phyloP scores from a whole-genome alignment of 2,329 filamentous ascomycete genomes.

The Monilinia laxa region DNA sequence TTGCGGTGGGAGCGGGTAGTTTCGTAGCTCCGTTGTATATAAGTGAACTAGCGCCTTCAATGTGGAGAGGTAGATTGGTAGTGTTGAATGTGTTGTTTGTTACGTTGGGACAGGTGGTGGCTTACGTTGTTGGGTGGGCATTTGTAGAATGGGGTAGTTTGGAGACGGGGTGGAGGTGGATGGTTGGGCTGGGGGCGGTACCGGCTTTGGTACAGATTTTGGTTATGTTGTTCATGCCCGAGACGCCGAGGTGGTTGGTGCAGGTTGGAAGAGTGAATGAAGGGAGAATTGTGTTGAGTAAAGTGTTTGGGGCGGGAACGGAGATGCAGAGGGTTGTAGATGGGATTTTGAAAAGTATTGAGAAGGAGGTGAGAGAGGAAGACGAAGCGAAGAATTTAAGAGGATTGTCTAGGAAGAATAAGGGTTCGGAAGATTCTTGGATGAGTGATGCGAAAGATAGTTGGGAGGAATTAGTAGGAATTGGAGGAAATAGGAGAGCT shows the following conservation, averaged over 20 bases:
- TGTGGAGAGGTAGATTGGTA: conserved; percentile 74
- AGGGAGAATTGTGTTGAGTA: conserved; percentile 64
- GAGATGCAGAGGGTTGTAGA: conserved; percentile 52
- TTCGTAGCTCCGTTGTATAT: conserved; percentile 88
- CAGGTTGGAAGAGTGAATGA: conserved; percentile 60
- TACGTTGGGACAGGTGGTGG: conserved; percentile 83
- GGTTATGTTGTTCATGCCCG: conserved; percentile 72
- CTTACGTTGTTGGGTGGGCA: conserved; percentile 79
- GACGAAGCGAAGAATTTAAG: conserved; percentile 47
- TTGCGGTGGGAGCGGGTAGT: conserved; percentile 72
- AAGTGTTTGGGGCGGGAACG: conserved; percentile 56
- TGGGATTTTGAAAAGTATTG: conserved; percentile 65
- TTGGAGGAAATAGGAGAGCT: conserved; percentile 68
- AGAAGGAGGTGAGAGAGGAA: conserved; percentile 72
- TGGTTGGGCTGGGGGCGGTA: conserved; percentile 80
- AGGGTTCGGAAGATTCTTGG: conserved; percentile 30
- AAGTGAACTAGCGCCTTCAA: conserved; percentile 76
- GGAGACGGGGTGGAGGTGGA: conserved; percentile 77
- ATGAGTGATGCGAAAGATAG: conserved; percentile 41
- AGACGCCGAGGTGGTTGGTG: conserved; percentile 86
- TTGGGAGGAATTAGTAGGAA: conserved; percentile 55
- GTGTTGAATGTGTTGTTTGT: conserved; percentile 82
- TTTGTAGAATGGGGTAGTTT: conserved; percentile 57
- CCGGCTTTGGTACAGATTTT: conserved; percentile 72
- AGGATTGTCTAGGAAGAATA: conserved; percentile 30